These are phyloP conservation scores for Aureobasidium melanogenum DNA, from an alignment of 2,329 filamentous ascomycete species.

Conservation along the genomic window DNA sequence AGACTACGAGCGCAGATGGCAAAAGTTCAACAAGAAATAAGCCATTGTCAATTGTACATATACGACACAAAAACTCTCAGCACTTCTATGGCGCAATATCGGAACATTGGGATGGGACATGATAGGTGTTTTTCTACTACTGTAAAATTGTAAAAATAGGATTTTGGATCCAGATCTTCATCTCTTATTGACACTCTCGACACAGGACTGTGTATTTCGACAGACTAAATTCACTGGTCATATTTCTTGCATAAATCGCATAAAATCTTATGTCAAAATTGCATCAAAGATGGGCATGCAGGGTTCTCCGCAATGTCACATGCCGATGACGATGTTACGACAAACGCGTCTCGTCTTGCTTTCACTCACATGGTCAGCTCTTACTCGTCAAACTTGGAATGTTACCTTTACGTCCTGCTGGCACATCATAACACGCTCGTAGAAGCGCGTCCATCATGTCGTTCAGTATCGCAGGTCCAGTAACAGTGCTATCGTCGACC, in stretches of 20 bases:
- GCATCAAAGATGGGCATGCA: background rate
- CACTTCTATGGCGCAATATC: constrained; percentile 1
- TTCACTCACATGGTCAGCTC: background rate
- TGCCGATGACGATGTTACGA: background rate
- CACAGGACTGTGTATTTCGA: background rate
- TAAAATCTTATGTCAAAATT: background rate
- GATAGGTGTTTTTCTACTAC: constrained; percentile 2
- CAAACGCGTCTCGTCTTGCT: background rate
- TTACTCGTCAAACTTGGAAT: background rate
- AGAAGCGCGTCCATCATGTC: constrained; percentile 1
- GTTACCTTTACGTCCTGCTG: background rate
- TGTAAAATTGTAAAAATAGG: constrained; percentile 10
- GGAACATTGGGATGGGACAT: background rate
- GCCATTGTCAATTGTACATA: background rate
- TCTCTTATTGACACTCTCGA: background rate
- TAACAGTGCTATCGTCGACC: constrained; percentile 21
- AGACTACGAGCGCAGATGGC: constrained; percentile 13
- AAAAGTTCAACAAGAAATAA: constrained; percentile 11
- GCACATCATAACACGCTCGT: background rate
- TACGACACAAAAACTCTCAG: background rate
- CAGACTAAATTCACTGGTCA: background rate
- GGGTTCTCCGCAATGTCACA: background rate
- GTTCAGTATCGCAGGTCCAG: background rate
- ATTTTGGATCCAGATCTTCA: background rate
- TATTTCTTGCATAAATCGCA: background rate